Evolutionary conservation across 129 eudicot species (phyloP), one percentile per base, ranked within the genome.

Genomic region (Escallonia rubra): DNA sequence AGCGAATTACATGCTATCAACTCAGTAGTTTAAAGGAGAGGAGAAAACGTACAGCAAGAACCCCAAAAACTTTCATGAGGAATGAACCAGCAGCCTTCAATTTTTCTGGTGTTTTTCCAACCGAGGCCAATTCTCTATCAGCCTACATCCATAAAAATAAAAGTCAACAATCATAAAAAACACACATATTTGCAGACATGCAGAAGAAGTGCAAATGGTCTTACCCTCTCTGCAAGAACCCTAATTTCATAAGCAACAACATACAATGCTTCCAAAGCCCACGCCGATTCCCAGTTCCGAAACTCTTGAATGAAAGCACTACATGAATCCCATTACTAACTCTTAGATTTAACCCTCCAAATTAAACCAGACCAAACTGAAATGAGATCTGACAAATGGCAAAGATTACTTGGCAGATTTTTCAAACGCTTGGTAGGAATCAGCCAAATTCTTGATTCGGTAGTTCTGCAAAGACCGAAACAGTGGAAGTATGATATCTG

Each of bases 11-110:
- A 23, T 23, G 34, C 34, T 23, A 23, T 23, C 1, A 23, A 23
- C 34, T 41, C 38, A 16, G 10, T 15, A n/a, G 6, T 34, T 59
- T 23, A 44, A 63, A 57, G 61, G 47, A 43, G 6, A 34, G 45
- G 42, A 71, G 41, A 41, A 61, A 43, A 80, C 89, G 66, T 83
- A 86, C 93, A 64, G 99, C 99, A 78, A 94, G 96, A 66, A 90
- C 97, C 49, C 99, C 96, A 79, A 89, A 94, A 43, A 87, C 99
- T 83, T 94, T 94, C 99, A 94, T 94, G 70, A 94, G 99, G 80
- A 84, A 90, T 4, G 99, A 90, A 39, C 99, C 99, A 69, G 97
- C 99, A 43, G 86, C 96, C 87, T 89, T 94, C 81, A 94, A 72
- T 72, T 89, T 94, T 75, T 89, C 99, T 3, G 99, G 96, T 59